These are phyloP conservation scores for Sarcodon aspratus DNA, from an alignment of 768 basidiomycete genomes.

Conservation along the genomic window DNA sequence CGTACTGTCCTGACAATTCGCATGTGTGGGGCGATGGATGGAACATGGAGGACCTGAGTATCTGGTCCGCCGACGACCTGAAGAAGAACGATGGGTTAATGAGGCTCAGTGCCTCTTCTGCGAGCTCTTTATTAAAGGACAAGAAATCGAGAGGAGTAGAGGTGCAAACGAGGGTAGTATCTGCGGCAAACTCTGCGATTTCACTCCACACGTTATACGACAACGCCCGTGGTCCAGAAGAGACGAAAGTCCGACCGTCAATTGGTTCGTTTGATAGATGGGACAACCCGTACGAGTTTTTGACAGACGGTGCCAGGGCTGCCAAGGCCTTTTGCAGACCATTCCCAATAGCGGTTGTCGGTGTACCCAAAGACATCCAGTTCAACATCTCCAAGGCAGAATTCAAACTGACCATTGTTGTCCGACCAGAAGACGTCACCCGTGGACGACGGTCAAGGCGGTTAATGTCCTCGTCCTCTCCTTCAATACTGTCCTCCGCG, in stretches of 20 bases:
- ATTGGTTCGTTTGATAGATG: slow-evolving; percentile 20
- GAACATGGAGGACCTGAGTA: slow-evolving; percentile 91
- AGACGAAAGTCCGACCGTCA: slow-evolving; percentile 6
- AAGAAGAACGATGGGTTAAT: slow-evolving; percentile 15
- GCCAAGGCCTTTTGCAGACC: slow-evolving; percentile 79
- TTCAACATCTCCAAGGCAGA: slow-evolving; percentile 66
- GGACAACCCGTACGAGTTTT: slow-evolving; percentile 52
- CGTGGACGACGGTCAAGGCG: neutral
- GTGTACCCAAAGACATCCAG: slow-evolving; percentile 47
- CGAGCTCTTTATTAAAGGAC: slow-evolving; percentile 26
- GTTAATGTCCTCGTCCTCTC: neutral
- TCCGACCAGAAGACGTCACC: slow-evolving; percentile 44
- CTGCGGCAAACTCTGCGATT: slow-evolving; percentile 20
- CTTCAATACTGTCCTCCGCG: slow-evolving; percentile 1
- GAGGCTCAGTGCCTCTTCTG: slow-evolving; percentile 19
- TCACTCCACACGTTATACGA: slow-evolving; percentile 23
- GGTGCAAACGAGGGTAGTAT: slow-evolving; percentile 1
- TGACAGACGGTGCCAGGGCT: slow-evolving; percentile 81
- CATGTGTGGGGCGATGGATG: slow-evolving; percentile 93
- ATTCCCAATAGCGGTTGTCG: slow-evolving; percentile 68
- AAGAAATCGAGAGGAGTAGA: slow-evolving; percentile 12
- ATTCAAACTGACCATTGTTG: slow-evolving; percentile 60
- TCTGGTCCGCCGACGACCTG: slow-evolving; percentile 77
- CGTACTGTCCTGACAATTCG: slow-evolving; percentile 70
- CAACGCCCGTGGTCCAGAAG: slow-evolving; percentile 8